Conservation (phyloP, 2,329 filamentous ascomycete species). For the Aspergillus sp. region DNA sequence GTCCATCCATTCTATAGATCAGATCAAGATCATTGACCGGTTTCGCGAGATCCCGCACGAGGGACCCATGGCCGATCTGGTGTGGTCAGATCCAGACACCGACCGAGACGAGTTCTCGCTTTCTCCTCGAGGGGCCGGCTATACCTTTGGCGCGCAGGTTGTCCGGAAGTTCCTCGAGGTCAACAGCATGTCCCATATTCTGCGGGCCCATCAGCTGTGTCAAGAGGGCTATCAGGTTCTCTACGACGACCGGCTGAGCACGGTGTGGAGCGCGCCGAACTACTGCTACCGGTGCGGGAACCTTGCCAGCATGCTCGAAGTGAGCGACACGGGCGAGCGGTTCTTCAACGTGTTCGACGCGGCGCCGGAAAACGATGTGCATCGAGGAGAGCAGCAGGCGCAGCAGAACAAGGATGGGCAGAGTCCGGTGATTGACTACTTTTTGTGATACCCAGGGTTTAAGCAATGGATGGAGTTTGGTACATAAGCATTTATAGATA, state of each 20-base stretch:
- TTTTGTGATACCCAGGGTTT: constrained; percentile 47
- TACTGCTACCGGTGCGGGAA: constrained; percentile 96
- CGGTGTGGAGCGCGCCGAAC: constrained; percentile 96
- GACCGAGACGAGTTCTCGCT: constrained; percentile 95
- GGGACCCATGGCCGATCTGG: constrained; percentile 97
- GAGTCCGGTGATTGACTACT: constrained; percentile 60
- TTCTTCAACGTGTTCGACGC: constrained; percentile 98
- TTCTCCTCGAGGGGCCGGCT: constrained; percentile 85
- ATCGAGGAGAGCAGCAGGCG: constrained; percentile 70
- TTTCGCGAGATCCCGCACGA: constrained; percentile 98
- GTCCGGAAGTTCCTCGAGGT: constrained; percentile 97
- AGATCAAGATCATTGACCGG: constrained; percentile 98
- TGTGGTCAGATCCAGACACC: constrained; percentile 97
- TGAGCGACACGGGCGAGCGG: constrained; percentile 82
- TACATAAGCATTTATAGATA: constrained; percentile 19
- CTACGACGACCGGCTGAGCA: constrained; percentile 88
- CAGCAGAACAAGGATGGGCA: constrained; percentile 61
- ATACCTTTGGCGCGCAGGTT: constrained; percentile 95
- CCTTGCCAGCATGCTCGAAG: constrained; percentile 92
- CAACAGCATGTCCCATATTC: constrained; percentile 94
- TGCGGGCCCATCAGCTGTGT: constrained; percentile 95
- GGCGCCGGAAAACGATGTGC: constrained; percentile 81
- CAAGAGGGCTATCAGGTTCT: constrained; percentile 97
- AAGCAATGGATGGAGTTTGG: constrained; percentile 18
- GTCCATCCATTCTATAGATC: constrained; percentile 94